Evolutionary conservation across 352 stramenopile genomes (phyloP).

Genomic region (Thraustochytrium sp.): DNA sequence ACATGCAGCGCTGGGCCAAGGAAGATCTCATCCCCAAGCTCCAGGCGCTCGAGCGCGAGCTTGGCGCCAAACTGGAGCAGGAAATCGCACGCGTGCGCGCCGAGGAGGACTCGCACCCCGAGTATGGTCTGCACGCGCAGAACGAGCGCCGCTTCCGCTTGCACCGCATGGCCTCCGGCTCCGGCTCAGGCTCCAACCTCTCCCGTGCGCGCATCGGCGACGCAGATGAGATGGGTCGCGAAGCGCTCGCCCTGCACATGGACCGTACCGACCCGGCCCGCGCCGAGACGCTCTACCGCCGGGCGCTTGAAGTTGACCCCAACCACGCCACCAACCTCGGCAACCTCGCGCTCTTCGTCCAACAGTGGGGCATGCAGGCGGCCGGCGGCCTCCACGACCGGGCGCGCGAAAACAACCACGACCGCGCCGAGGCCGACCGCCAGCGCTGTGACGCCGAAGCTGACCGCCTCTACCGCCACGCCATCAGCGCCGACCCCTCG

Average conservation of each 20-base stretch:
- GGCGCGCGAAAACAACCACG: not conserved
- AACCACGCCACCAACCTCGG: not conserved
- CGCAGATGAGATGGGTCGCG: not conserved
- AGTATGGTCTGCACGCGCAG: constrained; percentile 17
- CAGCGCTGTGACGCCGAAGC: not conserved
- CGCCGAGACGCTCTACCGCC: not conserved
- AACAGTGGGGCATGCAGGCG: not conserved
- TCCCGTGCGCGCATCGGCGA: not conserved
- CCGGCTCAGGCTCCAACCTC: not conserved
- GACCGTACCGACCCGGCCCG: not conserved
- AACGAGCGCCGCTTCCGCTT: not conserved
- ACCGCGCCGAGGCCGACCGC: not conserved
- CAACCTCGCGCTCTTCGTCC: constrained; percentile 22
- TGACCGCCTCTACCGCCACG: not conserved
- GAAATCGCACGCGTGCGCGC: not conserved
- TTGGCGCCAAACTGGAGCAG: not conserved
- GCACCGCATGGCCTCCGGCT: not conserved
- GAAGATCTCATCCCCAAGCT: constrained; percentile 19
- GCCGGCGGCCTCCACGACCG: not conserved
- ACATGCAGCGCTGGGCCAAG: constrained; percentile 37
- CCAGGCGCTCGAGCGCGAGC: not conserved
- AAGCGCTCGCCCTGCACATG: constrained; percentile 30
- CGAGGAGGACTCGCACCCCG: constrained; percentile 4
- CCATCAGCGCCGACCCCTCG: constrained; percentile 1
- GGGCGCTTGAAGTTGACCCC: not conserved